Conservation (phyloP, 805 yeast species). For the Kregervanrija pseudodelftensis region DNA sequence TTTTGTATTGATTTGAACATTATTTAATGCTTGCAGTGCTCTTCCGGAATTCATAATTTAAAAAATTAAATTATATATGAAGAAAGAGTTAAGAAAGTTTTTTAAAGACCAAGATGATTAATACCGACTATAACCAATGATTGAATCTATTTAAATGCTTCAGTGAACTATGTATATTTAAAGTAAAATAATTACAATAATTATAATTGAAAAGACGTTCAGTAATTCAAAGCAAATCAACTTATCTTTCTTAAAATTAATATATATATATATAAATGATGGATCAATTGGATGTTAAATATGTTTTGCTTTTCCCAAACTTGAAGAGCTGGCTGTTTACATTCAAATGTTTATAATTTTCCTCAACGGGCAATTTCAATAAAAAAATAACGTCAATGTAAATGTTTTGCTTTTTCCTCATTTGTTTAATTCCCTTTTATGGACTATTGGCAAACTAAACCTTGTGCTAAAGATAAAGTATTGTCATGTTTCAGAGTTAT, state of each 20-base stretch:
- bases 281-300: constrained; percentile 1
- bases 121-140: not conserved
- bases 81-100: too few species aligned
- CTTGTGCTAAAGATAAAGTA: too few species aligned
- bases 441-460: too few species aligned
- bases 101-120: not conserved
- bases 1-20: constrained; percentile 43
- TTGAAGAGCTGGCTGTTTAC: constrained; percentile 2
- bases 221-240: too few species aligned
- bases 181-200: too few species aligned
- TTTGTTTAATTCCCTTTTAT: too few species aligned
- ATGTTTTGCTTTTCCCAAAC: constrained; percentile 6
- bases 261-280: constrained; percentile 1
- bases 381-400: too few species aligned
- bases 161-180: too few species aligned
- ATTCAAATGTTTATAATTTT: constrained; percentile 5
- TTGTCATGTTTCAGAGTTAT: too few species aligned
- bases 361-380: constrained; percentile 3
- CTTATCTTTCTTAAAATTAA: too few species aligned
- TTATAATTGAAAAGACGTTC: too few species aligned
- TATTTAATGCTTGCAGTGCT: constrained; percentile 49
- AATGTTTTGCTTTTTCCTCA: too few species aligned
- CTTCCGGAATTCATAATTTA: constrained; percentile 23
- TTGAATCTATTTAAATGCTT: not conserved
- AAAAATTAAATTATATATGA: not conserved